Percentiles rank a stretch among this genome's conserved stretches.
Conservation (phyloP, 352 stramenopile genomes). For the Globisporangium sylvaticum region DNA sequence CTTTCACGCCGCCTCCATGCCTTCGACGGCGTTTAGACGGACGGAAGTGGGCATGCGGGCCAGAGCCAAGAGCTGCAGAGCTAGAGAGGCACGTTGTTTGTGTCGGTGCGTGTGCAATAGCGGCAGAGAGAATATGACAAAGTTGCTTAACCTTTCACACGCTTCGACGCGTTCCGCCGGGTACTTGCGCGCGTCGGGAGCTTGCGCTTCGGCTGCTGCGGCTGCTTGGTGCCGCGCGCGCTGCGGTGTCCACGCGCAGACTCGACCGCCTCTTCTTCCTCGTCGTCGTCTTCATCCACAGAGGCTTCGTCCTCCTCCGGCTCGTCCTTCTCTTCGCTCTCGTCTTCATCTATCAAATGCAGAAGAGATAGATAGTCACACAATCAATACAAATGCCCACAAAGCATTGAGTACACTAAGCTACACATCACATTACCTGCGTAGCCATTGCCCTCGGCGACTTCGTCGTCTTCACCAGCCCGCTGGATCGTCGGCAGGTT, state of each 20-base stretch:
- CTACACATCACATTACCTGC: slow-evolving; percentile 9
- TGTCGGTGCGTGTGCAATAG: not conserved
- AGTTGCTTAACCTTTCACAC: slow-evolving; percentile 58
- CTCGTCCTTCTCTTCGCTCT: slow-evolving; percentile 39
- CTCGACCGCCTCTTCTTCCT: slow-evolving; percentile 26
- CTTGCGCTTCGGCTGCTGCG: slow-evolving; percentile 24
- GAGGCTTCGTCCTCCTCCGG: slow-evolving; percentile 18
- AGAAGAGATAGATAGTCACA: not conserved
- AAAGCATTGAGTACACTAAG: too few species aligned
- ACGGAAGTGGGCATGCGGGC: not conserved
- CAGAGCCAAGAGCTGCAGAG: slow-evolving; percentile 2
- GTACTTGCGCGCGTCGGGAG: slow-evolving; percentile 12
- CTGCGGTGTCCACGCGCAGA: slow-evolving; percentile 20
- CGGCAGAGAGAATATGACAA: slow-evolving; percentile 3
- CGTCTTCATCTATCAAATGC: slow-evolving; percentile 18
- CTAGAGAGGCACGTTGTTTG: not conserved
- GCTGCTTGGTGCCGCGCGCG: slow-evolving; percentile 14
- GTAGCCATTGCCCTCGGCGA: slow-evolving; percentile 7
- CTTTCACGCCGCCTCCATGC: slow-evolving; percentile 1
- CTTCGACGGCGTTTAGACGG: not conserved
- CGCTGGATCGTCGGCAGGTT: slow-evolving; percentile 1
- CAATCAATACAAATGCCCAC: not conserved
- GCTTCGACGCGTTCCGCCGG: slow-evolving; percentile 35
- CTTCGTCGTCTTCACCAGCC: slow-evolving; percentile 13
- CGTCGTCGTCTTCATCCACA: slow-evolving; percentile 26